phyloP scores from a whole-genome alignment of 2,329 filamentous ascomycete species.

The Monilinia vaccinii-corymbosi region DNA sequence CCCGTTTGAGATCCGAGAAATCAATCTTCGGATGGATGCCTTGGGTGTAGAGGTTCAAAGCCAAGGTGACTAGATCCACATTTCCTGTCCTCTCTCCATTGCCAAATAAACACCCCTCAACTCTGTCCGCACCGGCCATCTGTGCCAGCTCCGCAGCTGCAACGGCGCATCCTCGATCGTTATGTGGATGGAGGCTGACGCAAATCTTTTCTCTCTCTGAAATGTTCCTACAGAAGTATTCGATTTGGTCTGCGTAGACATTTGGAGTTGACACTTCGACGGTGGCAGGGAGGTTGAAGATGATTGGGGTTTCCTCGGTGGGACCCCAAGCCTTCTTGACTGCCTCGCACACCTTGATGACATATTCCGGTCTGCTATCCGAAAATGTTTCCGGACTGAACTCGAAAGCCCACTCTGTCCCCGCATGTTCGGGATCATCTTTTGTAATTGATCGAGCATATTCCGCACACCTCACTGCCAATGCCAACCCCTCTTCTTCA shows the following conservation, averaged over 20 bases:
- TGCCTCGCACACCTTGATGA: slow-evolving; percentile 75
- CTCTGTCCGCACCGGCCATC: slow-evolving; percentile 91
- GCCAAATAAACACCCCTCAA: slow-evolving; percentile 88
- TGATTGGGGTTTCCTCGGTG: slow-evolving; percentile 68
- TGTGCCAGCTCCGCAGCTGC: slow-evolving; percentile 87
- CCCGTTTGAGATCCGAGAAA: slow-evolving; percentile 77
- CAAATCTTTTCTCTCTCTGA: slow-evolving; percentile 77
- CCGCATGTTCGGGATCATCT: slow-evolving; percentile 49
- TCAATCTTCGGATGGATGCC: slow-evolving; percentile 78
- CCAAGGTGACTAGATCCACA: slow-evolving; percentile 87
- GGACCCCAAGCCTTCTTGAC: slow-evolving; percentile 93
- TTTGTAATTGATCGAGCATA: slow-evolving; percentile 87
- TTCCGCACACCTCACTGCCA: slow-evolving; percentile 79
- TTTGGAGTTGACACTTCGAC: slow-evolving; percentile 95
- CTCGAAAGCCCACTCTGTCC: slow-evolving; percentile 66
- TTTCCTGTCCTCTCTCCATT: slow-evolving; percentile 96
- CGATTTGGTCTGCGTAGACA: slow-evolving; percentile 90
- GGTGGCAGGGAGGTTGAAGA: slow-evolving; percentile 94
- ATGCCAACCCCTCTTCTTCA: slow-evolving; percentile 69
- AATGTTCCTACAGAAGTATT: slow-evolving; percentile 87
- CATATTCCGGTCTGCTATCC: slow-evolving; percentile 78
- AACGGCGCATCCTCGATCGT: slow-evolving; percentile 83
- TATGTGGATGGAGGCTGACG: slow-evolving; percentile 88
- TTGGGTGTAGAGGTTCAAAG: slow-evolving; percentile 90
- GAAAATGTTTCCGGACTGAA: slow-evolving; percentile 87